These are phyloP conservation scores for Pigoraptor vietnamica DNA, from an alignment of 78 protist genomes.

Conservation along the genomic window DNA sequence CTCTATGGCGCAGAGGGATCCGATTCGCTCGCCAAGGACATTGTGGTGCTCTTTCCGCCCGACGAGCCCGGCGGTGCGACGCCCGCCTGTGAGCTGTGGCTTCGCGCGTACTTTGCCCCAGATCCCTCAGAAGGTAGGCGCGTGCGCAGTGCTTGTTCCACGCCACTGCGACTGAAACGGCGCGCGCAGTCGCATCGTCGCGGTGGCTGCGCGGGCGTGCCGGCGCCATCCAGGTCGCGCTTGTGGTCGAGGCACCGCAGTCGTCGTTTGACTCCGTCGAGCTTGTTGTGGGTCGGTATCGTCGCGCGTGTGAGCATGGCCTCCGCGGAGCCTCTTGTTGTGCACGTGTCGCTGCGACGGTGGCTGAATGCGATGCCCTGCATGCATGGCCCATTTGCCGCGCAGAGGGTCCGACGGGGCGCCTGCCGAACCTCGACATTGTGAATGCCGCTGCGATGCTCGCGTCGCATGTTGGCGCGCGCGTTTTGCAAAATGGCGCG, in stretches of 20 bases:
- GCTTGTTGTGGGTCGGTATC: neutral
- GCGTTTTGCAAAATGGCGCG: neutral
- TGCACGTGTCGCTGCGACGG: too few relatives aligned
- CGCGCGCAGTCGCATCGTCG: too few relatives aligned
- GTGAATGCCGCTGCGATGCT: neutral
- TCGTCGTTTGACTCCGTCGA: neutral
- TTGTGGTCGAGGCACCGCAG: neutral
- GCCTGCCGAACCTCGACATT: constrained; percentile 18
- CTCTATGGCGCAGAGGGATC: neutral
- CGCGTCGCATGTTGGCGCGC: neutral
- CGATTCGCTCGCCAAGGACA: neutral
- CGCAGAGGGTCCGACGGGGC: constrained; percentile 18
- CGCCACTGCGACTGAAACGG: too few relatives aligned
- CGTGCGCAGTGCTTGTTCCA: too few relatives aligned
- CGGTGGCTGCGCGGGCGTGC: neutral
- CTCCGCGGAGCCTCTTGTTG: neutral
- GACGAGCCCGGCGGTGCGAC: neutral
- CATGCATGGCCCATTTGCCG: too few relatives aligned
- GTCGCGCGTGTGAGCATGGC: neutral
- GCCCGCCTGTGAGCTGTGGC: neutral
- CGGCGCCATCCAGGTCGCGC: neutral
- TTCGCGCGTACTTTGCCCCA: neutral
- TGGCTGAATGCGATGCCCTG: too few relatives aligned
- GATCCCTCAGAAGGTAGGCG: too few relatives aligned
- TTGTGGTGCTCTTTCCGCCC: neutral